Base-by-base conservation (phyloP, 2,329 filamentous ascomycete genomes). In the Graphilbum sp. region DNA sequence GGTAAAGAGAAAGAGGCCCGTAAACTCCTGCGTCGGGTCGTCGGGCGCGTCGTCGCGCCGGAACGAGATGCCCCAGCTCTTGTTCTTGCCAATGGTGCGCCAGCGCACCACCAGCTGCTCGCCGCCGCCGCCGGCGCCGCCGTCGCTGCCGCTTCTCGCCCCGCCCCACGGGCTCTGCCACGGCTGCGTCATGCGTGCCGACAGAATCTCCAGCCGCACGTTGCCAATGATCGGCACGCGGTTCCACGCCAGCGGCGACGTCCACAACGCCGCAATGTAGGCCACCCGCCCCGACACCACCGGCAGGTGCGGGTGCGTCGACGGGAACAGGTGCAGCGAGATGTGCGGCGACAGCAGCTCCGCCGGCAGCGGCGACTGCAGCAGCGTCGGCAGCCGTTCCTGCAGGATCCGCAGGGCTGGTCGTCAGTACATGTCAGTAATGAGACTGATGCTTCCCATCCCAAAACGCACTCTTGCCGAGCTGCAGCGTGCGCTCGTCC, bases 161-260 rank as follows among this genome's bases (percentile, higher is more conserved):
- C 23, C 23, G 23, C 12, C 7, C 23, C 23, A 25, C 13, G 36
- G 34, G 18, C 65, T 53, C 39, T 68, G 58, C 52, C 61, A 63
- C 21, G 64, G 48, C 43, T 72, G 70, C 41, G 79, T 73, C 71
- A 98, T 90, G 48, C 88, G 81, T 63, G 94, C 87, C 12, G 83
- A 88, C 16, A 93, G 59, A 37, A 98, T 90, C 49, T 84, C 76
- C 11, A 98, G 70, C 48, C 76, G 78, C 33, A 95, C 84, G 51
- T 94, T 93, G 47, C 88, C 87, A 24, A 95, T 71, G 17, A 96
- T 73, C 3, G 90, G 90, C 1, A 98, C 70, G 21, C 83, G 75
- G 51, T 92, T 92, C 90, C 90, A 98, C 23, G 87, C 88, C 37
- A 98, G 79, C 0, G 90, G 90, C 0, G 87, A 86, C 1, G 90